These are phyloP conservation scores for Hydnum rufescens DNA, from an alignment of 768 basidiomycete species.

Conservation along the genomic window DNA sequence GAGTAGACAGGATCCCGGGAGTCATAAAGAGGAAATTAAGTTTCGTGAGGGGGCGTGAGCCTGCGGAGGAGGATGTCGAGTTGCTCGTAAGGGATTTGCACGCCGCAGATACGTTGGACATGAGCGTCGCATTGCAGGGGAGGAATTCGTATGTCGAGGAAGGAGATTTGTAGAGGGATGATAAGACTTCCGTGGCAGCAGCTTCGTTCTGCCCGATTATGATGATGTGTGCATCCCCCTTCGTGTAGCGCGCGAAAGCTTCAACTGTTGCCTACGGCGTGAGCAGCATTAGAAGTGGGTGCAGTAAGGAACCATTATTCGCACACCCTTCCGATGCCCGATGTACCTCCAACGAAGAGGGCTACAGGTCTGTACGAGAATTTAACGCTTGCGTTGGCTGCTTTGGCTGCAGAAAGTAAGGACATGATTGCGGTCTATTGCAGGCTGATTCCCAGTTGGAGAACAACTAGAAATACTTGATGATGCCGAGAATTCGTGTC, in stretches of 20 bases:
- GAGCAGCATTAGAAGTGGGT: background rate
- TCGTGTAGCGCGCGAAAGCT: conserved; percentile 8
- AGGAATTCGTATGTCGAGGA: conserved; percentile 17
- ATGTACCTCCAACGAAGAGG: conserved; percentile 10
- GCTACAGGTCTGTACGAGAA: conserved; percentile 8
- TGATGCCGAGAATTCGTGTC: no score
- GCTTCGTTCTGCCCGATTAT: conserved; percentile 11
- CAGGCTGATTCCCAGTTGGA: no score
- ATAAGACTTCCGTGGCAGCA: conserved; percentile 10
- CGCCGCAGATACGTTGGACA: conserved; percentile 10
- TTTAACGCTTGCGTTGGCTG: conserved; percentile 3
- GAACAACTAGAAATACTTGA: no score
- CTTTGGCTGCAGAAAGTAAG: conserved; percentile 2
- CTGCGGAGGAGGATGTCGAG: background rate
- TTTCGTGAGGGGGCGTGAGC: background rate
- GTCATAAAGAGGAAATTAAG: background rate
- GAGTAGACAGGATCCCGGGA: background rate
- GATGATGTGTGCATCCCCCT: conserved; percentile 11
- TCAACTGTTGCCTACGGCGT: conserved; percentile 5
- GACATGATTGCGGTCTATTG: conserved; percentile 2
- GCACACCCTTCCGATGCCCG: conserved; percentile 6
- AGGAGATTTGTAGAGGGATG: conserved; percentile 7
- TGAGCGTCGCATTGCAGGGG: conserved; percentile 13
- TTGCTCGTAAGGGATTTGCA: background rate
- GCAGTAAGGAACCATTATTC: background rate